Conservation (phyloP, 495 filamentous ascomycete genomes). For the Neurospora africana region DNA sequence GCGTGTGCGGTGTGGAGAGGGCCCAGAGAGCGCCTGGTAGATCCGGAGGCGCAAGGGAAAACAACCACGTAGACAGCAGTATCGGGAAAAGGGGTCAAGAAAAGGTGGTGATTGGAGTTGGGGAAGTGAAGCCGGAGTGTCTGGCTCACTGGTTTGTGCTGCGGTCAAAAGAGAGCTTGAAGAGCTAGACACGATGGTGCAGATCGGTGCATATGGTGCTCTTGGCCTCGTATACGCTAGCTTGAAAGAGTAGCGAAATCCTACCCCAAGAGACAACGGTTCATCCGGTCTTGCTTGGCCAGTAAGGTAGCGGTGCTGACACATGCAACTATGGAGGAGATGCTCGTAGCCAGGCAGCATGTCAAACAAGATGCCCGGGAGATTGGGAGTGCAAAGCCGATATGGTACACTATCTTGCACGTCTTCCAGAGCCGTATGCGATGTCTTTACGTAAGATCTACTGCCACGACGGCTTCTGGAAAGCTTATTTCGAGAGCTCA, state of each 20-base stretch:
- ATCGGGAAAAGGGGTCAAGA: background rate
- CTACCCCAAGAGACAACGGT: background rate
- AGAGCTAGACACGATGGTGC: constrained; percentile 7
- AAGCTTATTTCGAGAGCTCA: background rate
- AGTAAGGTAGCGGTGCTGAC: background rate
- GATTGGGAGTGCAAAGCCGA: background rate
- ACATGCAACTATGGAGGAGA: background rate
- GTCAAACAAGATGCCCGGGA: background rate
- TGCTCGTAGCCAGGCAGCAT: background rate
- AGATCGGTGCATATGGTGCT: constrained; percentile 16
- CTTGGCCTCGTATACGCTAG: background rate
- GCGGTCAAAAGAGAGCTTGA: constrained; percentile 21
- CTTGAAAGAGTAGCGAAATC: background rate
- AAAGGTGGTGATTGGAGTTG: background rate
- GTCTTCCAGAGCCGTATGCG: background rate
- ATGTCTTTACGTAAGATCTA: background rate
- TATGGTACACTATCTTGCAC: background rate
- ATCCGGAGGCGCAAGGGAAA: background rate
- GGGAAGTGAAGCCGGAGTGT: background rate
- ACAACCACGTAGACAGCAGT: background rate
- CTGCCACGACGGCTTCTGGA: background rate
- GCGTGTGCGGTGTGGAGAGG: background rate
- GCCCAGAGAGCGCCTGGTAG: background rate
- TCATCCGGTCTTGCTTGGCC: background rate
- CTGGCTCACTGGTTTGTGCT: background rate